Evolutionary conservation across 2,329 filamentous ascomycete species (phyloP).

Genomic region (Penicillium aurantiogriseum): DNA sequence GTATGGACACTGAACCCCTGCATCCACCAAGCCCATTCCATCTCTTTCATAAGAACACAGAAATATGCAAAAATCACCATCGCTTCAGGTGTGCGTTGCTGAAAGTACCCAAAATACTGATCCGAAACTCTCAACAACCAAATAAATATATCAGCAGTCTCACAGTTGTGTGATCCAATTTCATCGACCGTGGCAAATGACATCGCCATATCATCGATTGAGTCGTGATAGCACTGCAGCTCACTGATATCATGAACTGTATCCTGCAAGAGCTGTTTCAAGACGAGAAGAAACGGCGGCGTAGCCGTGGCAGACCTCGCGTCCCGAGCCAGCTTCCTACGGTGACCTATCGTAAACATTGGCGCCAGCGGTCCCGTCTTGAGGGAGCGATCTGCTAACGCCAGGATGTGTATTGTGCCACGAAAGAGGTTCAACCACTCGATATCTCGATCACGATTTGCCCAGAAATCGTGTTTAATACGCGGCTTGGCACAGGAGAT

Average conservation of each 20-base stretch:
- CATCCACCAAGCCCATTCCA: conserved; percentile 30
- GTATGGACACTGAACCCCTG: conserved; percentile 21
- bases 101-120: conserved; percentile 19
- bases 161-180: not conserved
- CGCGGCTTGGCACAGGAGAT: conserved; percentile 12
- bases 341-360: conserved; percentile 9
- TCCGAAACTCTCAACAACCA: conserved; percentile 16
- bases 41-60: conserved; percentile 19
- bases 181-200: conserved; percentile 11
- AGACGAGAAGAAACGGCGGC: not conserved
- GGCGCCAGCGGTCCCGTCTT: conserved; percentile 5
- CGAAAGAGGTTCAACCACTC: conserved; percentile 11
- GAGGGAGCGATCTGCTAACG: not conserved
- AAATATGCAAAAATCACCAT: conserved; percentile 26
- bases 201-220: conserved; percentile 8
- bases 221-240: conserved; percentile 4
- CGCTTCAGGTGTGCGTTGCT: conserved; percentile 16
- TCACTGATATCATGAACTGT: conserved; percentile 5
- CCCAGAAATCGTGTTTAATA: conserved; percentile 2
- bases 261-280: conserved; percentile 5
- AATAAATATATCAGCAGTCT: conserved; percentile 16
- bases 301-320: conserved; percentile 4
- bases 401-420: conserved; percentile 8
- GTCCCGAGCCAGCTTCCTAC: conserved; percentile 6
- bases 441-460: conserved; percentile 5